These are phyloP conservation scores for Chenopodium berlandieri DNA, from an alignment of 148 eudicot genomes.

Conservation along the genomic window DNA sequence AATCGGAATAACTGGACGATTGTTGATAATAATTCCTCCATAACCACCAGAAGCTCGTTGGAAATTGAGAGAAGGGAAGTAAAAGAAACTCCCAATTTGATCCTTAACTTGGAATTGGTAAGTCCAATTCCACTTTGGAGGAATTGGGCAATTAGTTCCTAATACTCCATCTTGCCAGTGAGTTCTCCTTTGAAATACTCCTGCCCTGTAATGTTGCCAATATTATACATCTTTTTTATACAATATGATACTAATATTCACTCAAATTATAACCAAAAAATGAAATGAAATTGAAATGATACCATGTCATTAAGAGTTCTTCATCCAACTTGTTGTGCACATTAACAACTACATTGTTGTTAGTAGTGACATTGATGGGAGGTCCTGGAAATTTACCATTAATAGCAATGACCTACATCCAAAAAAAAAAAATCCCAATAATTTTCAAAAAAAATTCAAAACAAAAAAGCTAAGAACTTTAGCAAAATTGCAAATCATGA, in stretches of 20 bases:
- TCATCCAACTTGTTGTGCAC: constrained; percentile 90
- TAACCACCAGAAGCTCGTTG: constrained; percentile 92
- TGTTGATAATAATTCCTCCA: constrained; percentile 65
- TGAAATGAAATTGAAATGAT: constrained; percentile 15
- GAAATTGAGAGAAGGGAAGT: constrained; percentile 86
- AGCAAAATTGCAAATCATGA: constrained; percentile 7
- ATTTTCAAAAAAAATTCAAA: background rate
- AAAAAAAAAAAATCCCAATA: constrained; percentile 5
- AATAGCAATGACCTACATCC: constrained; percentile 89
- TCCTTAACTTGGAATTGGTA: constrained; percentile 95
- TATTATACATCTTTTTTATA: background rate
- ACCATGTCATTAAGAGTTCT: constrained; percentile 80
- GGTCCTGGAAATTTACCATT: constrained; percentile 93
- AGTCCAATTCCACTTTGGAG: constrained; percentile 98
- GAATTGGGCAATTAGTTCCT: constrained; percentile 96
- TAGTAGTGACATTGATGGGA: constrained; percentile 76
- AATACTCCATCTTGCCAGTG: constrained; percentile 97
- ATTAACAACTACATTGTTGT: constrained; percentile 82
- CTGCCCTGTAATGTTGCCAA: constrained; percentile 53
- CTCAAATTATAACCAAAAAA: background rate
- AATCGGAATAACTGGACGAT: constrained; percentile 60
- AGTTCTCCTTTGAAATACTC: constrained; percentile 63
- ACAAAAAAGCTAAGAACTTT: constrained; percentile 14
- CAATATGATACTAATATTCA: background rate
- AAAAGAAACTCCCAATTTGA: constrained; percentile 94